Percentiles rank a stretch among this genome's conserved stretches.
Conservation (phyloP, 306 rosid genomes). For the Cicer judaicum region DNA sequence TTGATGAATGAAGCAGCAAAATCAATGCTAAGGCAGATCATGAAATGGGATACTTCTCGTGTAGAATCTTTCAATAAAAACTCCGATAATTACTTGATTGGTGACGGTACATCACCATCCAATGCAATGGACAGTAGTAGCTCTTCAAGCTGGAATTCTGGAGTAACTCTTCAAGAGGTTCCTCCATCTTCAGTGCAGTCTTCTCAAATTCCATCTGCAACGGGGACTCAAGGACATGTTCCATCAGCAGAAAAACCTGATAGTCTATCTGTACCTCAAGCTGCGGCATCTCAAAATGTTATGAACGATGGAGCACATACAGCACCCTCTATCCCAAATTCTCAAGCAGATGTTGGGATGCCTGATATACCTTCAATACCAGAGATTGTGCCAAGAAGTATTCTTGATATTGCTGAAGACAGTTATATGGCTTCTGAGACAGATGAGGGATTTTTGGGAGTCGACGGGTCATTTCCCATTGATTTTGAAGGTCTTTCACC, state of each 20-base stretch:
- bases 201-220: conserved; percentile 49
- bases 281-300: conserved; percentile 58
- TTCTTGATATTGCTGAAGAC: conserved; percentile 57
- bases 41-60: conserved; percentile 71
- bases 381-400: conserved; percentile 57
- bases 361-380: conserved; percentile 69
- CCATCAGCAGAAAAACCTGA: conserved; percentile 56
- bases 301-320: conserved; percentile 53
- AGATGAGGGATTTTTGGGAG: conserved; percentile 60
- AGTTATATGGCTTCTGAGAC: conserved; percentile 57
- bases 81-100: conserved; percentile 61
- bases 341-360: conserved; percentile 62
- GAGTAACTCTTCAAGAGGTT: conserved; percentile 87
- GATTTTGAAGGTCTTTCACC: conserved; percentile 63
- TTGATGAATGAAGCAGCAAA: conserved; percentile 72
- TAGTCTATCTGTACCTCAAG: conserved; percentile 54
- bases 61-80: conserved; percentile 58
- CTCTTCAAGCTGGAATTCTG: conserved; percentile 67
- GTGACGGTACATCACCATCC: conserved; percentile 64
- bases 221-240: conserved; percentile 46
- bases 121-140: conserved; percentile 62
- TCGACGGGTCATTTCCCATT: conserved; percentile 58
- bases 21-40: conserved; percentile 80
- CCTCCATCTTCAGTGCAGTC: conserved; percentile 62
- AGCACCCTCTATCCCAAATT: conserved; percentile 50